Evolutionary conservation across 768 basidiomycete species (phyloP).

Genomic region (Sistotremastrum niveocremeum): DNA sequence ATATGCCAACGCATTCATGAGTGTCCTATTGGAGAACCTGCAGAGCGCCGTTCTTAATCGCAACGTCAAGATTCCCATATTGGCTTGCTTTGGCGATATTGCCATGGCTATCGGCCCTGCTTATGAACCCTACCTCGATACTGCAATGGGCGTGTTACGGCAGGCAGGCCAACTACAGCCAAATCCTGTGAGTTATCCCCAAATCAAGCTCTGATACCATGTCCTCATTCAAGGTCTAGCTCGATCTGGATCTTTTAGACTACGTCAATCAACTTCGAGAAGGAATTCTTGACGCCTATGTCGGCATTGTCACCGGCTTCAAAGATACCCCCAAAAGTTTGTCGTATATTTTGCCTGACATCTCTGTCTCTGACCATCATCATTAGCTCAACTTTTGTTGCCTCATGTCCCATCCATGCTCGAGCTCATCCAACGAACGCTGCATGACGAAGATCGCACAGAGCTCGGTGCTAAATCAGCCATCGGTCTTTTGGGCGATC

Average conservation of each 20-base stretch:
- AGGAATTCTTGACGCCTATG: conserved; percentile 94
- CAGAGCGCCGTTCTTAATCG: conserved; percentile 83
- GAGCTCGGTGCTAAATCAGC: conserved; percentile 63
- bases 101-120: conserved; percentile 78
- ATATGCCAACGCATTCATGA: conserved; percentile 86
- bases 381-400: conserved; percentile 41
- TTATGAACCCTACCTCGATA: conserved; percentile 83
- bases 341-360: not conserved
- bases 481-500: conserved; percentile 83
- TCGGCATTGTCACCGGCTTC: conserved; percentile 82
- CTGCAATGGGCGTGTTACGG: conserved; percentile 79
- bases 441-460: conserved; percentile 71
- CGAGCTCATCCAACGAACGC: conserved; percentile 65
- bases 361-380: conserved; percentile 7
- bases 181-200: conserved; percentile 51
- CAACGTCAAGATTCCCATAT: conserved; percentile 92
- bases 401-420: conserved; percentile 63
- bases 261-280: conserved; percentile 85
- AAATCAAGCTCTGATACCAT: not conserved
- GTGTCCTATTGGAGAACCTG: conserved; percentile 78
- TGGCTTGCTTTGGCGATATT: conserved; percentile 93
- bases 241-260: conserved; percentile 83
- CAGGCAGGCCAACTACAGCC: conserved; percentile 85
- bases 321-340: conserved; percentile 72
- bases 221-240: conserved; percentile 24